These are phyloP conservation scores for Dimargaris xerosporica DNA, from an alignment of 192 early-diverging fungal genomes.

Conservation along the genomic window DNA sequence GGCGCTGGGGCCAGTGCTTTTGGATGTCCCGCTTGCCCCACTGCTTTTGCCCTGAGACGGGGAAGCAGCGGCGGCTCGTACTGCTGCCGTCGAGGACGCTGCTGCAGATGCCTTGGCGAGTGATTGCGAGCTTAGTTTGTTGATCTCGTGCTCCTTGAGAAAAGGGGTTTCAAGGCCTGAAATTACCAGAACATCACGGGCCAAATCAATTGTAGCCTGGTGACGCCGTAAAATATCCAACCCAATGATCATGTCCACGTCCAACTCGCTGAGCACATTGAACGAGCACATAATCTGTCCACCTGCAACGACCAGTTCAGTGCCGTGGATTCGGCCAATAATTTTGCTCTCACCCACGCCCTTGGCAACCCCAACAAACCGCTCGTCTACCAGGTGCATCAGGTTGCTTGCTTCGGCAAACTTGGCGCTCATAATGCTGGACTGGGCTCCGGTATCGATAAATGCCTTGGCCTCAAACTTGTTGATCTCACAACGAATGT, in stretches of 20 bases:
- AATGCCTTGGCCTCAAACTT: constrained; percentile 78
- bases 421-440: constrained; percentile 68
- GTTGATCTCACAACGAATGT: constrained; percentile 81
- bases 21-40: constrained; percentile 4
- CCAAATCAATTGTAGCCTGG: constrained; percentile 81
- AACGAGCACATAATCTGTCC: constrained; percentile 76
- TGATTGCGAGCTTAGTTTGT: constrained; percentile 32
- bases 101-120: constrained; percentile 12
- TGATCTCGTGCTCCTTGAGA: constrained; percentile 81
- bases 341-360: constrained; percentile 97
- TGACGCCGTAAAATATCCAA: constrained; percentile 92
- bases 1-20: constrained; percentile 12
- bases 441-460: constrained; percentile 94
- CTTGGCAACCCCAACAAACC: constrained; percentile 77
- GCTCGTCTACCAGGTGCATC: constrained; percentile 75
- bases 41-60: background rate
- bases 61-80: constrained; percentile 12
- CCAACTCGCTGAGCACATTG: constrained; percentile 85
- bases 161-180: constrained; percentile 69
- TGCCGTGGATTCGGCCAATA: constrained; percentile 82
- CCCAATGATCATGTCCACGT: constrained; percentile 82
- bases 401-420: constrained; percentile 63
- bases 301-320: constrained; percentile 67
- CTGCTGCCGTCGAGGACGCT: constrained; percentile 11
- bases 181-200: constrained; percentile 66